Conservation (phyloP, 768 basidiomycete genomes). For the Russula compacta region DNA sequence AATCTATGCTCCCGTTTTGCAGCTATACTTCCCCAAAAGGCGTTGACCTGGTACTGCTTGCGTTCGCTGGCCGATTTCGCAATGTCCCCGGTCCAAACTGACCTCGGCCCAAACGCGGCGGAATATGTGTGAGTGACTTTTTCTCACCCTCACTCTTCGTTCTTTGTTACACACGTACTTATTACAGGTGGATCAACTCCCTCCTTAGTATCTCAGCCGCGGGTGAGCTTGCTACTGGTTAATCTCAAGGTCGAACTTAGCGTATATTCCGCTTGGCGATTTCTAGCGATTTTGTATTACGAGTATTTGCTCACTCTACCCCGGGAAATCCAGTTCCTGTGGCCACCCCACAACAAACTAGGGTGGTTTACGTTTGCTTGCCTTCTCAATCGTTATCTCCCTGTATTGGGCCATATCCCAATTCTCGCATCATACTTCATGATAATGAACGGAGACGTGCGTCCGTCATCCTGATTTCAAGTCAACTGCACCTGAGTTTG, state of each 20-base stretch:
- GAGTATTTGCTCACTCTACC: slow-evolving; percentile 26
- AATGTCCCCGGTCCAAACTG: slow-evolving; percentile 2
- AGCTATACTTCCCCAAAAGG: neutral
- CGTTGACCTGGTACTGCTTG: neutral
- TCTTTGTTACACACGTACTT: neutral
- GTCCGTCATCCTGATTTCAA: neutral
- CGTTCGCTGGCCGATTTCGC: neutral
- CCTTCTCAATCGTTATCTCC: slow-evolving; percentile 42
- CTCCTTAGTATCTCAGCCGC: neutral
- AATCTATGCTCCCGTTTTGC: neutral
- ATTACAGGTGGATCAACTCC: slow-evolving; percentile 3
- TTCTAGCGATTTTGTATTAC: slow-evolving; percentile 26
- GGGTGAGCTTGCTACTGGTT: neutral
- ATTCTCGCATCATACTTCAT: slow-evolving; percentile 22
- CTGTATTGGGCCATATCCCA: slow-evolving; percentile 30
- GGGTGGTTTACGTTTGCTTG: slow-evolving; percentile 35
- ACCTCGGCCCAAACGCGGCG: neutral
- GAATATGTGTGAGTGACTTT: neutral
- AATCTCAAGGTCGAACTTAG: neutral
- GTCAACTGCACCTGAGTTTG: neutral
- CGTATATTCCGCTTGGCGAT: neutral
- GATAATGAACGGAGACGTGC: neutral
- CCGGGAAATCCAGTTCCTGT: slow-evolving; percentile 36
- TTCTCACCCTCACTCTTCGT: neutral
- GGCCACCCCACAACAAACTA: slow-evolving; percentile 31